Evolutionary conservation across 805 yeast species (phyloP).

Genomic region (Starmera dryadoides): DNA sequence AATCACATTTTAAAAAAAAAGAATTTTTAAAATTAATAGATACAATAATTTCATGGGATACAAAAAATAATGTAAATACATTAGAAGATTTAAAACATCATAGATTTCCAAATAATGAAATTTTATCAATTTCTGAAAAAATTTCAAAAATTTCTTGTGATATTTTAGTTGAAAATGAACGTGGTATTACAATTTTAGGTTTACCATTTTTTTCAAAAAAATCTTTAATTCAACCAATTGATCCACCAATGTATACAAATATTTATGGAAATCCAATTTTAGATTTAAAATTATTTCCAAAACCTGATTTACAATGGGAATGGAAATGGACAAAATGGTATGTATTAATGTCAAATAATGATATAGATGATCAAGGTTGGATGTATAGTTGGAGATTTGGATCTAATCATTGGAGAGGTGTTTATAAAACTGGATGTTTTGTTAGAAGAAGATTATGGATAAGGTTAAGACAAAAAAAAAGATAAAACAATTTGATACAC

Average conservation of each 20-base stretch:
- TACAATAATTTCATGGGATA: background rate
- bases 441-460: constrained; percentile 67
- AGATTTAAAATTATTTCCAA: constrained; percentile 19
- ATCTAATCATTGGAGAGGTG: constrained; percentile 56
- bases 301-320: constrained; percentile 55
- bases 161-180: constrained; percentile 43
- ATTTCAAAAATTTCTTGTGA: constrained; percentile 24
- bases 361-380: constrained; percentile 88
- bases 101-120: background rate
- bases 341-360: constrained; percentile 53
- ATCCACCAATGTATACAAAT: constrained; percentile 34
- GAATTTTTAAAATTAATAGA: background rate
- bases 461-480: constrained; percentile 21
- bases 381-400: constrained; percentile 47
- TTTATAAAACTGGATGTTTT: constrained; percentile 47
- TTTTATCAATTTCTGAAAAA: background rate
- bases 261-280: constrained; percentile 19
- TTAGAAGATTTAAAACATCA: too few relatives aligned
- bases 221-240: constrained; percentile 38
- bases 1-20: background rate
- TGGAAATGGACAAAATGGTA: constrained; percentile 74
- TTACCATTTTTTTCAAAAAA: constrained; percentile 41
- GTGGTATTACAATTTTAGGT: constrained; percentile 47
- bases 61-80: background rate
- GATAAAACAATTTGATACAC: background rate